phyloP scores from a whole-genome alignment of 257 asterid species.

The Primulina tabacum region DNA sequence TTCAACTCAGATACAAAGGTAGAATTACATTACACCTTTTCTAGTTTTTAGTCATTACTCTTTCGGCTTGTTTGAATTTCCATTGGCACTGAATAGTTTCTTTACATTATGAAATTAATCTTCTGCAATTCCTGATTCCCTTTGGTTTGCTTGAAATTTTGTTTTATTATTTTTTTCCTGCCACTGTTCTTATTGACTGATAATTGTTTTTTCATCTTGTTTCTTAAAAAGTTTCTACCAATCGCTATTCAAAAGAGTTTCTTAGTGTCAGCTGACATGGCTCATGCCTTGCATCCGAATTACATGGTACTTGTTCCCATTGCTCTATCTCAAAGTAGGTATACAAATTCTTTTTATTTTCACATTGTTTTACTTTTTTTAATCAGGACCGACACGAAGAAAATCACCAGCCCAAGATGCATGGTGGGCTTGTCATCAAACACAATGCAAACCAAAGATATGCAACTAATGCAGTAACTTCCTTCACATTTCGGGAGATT shows the following conservation, averaged over 20 bases:
- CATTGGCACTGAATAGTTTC: background rate
- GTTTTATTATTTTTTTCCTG: background rate
- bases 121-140: background rate
- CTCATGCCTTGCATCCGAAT: constrained; percentile 96
- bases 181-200: constrained; percentile 8
- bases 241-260: constrained; percentile 88
- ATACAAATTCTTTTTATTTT: background rate
- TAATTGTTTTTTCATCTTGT: constrained; percentile 2
- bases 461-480: constrained; percentile 88
- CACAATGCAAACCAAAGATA: constrained; percentile 96
- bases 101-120: background rate
- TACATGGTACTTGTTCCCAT: constrained; percentile 56
- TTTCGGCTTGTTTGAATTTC: background rate
- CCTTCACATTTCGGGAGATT: constrained; percentile 79
- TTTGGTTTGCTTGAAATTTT: background rate
- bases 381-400: constrained; percentile 94
- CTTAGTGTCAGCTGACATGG: constrained; percentile 97
- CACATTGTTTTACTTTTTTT: constrained; percentile 3
- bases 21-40: constrained; percentile 1
- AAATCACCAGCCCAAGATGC: constrained; percentile 93
- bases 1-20: constrained; percentile 79
- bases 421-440: constrained; percentile 86
- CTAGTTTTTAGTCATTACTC: background rate
- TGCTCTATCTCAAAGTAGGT: background rate
- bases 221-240: constrained; percentile 49